Base-by-base conservation (phyloP, 768 basidiomycete species). In the Saitozyma sp. region DNA sequence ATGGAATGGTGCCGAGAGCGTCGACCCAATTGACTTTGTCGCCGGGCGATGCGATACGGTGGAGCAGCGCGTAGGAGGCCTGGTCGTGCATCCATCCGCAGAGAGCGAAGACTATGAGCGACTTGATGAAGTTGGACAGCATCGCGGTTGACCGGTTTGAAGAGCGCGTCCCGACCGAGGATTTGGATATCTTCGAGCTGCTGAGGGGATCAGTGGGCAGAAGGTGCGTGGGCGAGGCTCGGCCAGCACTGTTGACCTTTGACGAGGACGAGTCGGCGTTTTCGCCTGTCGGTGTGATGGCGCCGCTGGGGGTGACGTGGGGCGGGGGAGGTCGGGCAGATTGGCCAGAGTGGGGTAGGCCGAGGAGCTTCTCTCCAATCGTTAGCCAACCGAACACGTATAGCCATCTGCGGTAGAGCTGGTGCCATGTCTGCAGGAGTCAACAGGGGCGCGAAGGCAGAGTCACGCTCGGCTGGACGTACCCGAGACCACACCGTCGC, bases 401-500 rank as follows among this genome's bases (percentile, higher is more conserved):
- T 8, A 76, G 55, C 64, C 63, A 71, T 38, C 72, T 54, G 50
- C 70, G 58, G 51, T 59, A 69, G 52, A 66, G 69, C 16, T 64
- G 63, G 13, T 73, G 69, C 74, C 74, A 76, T 14, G 67, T 67
- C 74, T 76, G 49, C 38, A 16, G 9, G 50, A 11, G 52, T 63
- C 48, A 68, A 64, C 61, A 46, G 10, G 20, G 17, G 19, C n/a
- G 38, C 7, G 17, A 46, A 14, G 38, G 29, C 52, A 17, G 1
- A 43, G 17, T 48, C 45, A 6, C n/a, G 9, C 20, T n/a, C 19
- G 43, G 10, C 38, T n/a, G 19, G 51, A 63, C 70, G 61, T 60
- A 73, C 74, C 50, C 54, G 69, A 5, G 71, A 69, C 74, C 74
- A 76, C 65, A 70, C 68, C 19, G 56, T 66, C 11, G 63, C 55